Percentiles rank a stretch among this genome's conserved stretches.
Conservation (phyloP, 2,329 filamentous ascomycete species). For the Tolypocladium nubicola region DNA sequence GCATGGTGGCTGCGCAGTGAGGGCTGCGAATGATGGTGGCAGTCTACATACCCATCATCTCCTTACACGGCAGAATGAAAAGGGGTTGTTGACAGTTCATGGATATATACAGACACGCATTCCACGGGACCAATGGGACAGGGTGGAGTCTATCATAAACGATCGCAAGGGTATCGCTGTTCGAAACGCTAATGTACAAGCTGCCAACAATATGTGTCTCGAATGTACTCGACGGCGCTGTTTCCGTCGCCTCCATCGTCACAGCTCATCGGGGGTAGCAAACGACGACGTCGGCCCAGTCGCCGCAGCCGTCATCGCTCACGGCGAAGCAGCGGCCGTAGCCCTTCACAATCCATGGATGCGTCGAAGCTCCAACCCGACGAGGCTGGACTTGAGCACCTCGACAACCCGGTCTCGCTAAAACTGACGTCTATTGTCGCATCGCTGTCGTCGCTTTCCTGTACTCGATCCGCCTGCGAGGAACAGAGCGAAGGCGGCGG, state of each 20-base stretch:
- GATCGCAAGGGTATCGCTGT: not conserved
- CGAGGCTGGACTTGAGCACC: not conserved
- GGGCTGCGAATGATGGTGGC: not conserved
- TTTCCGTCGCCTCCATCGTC: not conserved
- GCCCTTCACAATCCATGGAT: not conserved
- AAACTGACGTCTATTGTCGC: not conserved
- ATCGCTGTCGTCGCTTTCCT: not conserved
- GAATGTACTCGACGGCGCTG: not conserved
- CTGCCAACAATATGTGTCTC: not conserved
- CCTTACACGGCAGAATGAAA: too few species aligned
- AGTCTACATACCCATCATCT: too few species aligned
- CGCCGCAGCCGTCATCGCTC: not conserved
- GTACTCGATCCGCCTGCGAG: not conserved
- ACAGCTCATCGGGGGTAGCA: not conserved
- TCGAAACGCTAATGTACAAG: not conserved
- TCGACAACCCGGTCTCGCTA: not conserved
- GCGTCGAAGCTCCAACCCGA: not conserved
- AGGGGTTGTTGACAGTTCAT: too few species aligned
- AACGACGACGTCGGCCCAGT: not conserved
- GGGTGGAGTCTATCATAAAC: not conserved
- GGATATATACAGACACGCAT: not conserved
- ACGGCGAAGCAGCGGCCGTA: not conserved
- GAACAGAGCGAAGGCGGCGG: not conserved
- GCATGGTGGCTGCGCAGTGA: slow-evolving; percentile 39
- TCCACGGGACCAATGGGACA: too few species aligned